phyloP scores from a whole-genome alignment of 495 filamentous ascomycete species.

The Terfezia boudieri region DNA sequence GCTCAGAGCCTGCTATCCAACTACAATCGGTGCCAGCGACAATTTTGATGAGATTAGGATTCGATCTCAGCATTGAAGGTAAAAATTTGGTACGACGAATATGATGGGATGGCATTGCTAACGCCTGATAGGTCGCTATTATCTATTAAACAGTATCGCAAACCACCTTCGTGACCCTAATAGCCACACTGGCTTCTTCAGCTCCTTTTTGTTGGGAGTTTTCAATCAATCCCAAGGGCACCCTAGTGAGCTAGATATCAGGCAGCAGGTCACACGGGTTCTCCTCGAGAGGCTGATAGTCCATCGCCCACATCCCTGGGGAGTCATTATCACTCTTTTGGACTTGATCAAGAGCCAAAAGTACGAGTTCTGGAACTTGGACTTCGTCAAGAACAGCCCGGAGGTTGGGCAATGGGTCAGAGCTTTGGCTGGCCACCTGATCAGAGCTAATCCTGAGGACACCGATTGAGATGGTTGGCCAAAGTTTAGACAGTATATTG shows the following conservation, averaged over 20 bases:
- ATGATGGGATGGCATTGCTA: too few relatives aligned
- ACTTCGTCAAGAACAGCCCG: constrained; percentile 70
- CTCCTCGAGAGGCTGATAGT: constrained; percentile 71
- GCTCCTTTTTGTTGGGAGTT: constrained; percentile 61
- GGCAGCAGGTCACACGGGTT: constrained; percentile 72
- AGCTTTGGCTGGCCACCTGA: not conserved
- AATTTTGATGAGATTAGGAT: not conserved
- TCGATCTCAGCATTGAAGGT: not conserved
- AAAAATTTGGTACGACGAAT: not conserved
- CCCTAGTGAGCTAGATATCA: constrained; percentile 56
- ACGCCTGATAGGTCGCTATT: constrained; percentile 38
- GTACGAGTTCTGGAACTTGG: constrained; percentile 75
- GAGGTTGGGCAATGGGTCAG: constrained; percentile 31
- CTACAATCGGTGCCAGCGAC: not conserved
- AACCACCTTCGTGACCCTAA: constrained; percentile 86
- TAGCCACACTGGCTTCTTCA: constrained; percentile 81
- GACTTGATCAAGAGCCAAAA: constrained; percentile 80
- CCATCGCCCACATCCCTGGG: constrained; percentile 91
- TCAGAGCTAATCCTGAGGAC: not conserved
- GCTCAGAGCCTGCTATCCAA: not conserved
- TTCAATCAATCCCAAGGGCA: constrained; percentile 61
- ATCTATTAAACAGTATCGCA: constrained; percentile 59
- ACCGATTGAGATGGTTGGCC: not conserved
- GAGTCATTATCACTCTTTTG: constrained; percentile 67
- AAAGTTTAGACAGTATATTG: too few relatives aligned